Base-by-base conservation (phyloP, 345 rosid genomes). In the Gynandropsis gynandra region DNA sequence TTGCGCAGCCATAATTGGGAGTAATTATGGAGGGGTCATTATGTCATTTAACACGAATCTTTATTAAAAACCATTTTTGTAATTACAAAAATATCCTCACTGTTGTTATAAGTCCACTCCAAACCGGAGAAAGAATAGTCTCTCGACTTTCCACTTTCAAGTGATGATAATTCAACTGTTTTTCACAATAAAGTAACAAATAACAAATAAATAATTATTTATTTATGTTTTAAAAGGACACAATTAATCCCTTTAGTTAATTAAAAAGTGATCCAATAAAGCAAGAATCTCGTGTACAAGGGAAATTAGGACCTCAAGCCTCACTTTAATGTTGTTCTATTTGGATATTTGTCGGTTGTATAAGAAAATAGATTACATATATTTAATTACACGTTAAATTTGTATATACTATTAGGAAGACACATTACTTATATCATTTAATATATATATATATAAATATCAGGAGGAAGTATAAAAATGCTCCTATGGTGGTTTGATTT, bases 31-130 rank as follows among this genome's bases (percentile, higher is more conserved):
- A 63, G 44, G 29, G 39, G 43, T 35, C 33, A 14, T 18, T 16
- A 36, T 16, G 47, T 58, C 63, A 24, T 24, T 24, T 2, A 24
- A 24, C 2, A 2, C 29, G 29, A 24, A 2, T n/a, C n/a, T 24
- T 24, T 24, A 24, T 5, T 31, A 33, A 15, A 43, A 4, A 9
- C 5, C 2, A 36, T 51, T 20, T 6, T 32, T 19, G 38, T 48
- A 39, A 47, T 41, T 48, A 34, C 56, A 47, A 47, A 32, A 63
- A 3, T 36, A 54, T 14, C 61, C 56, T 52, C 34, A 9, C 56
- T 4, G 29, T 24, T 24, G 29, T 24, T 24, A 24, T 24, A 24
- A 24, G 5, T 5, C 29, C 29, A 5, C 29, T 24, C 29, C 29
- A n/a, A n/a, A n/a, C n/a, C n/a, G n/a, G n/a, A n/a, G n/a, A n/a